Conservation (phyloP, 2,329 filamentous ascomycete species). For the Phyllosticta paracitricarpa region DNA sequence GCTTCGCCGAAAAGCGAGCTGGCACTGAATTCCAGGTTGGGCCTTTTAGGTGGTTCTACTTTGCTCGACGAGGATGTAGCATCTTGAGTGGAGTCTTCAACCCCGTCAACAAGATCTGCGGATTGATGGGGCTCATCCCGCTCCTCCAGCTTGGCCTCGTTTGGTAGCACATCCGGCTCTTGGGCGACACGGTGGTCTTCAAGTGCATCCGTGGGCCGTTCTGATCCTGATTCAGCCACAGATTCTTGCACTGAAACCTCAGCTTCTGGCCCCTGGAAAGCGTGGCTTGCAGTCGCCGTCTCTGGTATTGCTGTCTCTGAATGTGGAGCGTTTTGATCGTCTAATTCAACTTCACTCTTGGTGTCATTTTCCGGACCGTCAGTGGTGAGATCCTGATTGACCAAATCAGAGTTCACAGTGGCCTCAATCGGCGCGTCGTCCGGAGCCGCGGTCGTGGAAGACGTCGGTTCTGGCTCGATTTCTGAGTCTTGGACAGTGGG, state of each 20-base stretch:
- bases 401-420: no score
- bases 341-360: no score
- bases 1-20: not conserved
- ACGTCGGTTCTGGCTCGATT: no score
- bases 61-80: not conserved
- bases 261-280: not conserved
- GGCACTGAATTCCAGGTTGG: not conserved
- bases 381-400: no score
- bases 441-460: no score
- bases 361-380: no score
- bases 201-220: no score
- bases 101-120: not conserved
- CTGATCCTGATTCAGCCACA: not conserved
- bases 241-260: not conserved
- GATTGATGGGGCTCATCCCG: not conserved
- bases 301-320: no score
- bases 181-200: not conserved
- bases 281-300: no score
- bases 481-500: no score
- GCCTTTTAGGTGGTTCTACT: not conserved
- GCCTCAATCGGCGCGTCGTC: no score
- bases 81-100: not conserved
- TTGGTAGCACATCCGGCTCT: not conserved
- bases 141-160: not conserved
- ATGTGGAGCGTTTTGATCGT: no score